Evolutionary conservation across 2,329 filamentous ascomycete species (phyloP).

Genomic region (Colletotrichum acutatum): DNA sequence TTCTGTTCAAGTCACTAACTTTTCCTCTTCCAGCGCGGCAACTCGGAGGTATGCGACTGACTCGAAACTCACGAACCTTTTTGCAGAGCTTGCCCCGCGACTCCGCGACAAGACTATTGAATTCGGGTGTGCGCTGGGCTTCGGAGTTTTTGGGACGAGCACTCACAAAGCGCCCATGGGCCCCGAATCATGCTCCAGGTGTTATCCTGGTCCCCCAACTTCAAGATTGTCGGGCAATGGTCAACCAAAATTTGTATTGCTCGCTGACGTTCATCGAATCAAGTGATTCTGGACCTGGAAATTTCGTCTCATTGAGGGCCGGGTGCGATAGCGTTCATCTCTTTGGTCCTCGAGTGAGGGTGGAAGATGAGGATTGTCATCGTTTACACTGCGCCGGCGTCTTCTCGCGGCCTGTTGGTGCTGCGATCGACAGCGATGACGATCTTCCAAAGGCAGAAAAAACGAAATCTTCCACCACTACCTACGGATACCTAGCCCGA

Average conservation of each 20-base stretch:
- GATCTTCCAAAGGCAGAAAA: no score
- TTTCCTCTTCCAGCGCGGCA: conserved; percentile 4
- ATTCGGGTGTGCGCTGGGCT: not conserved
- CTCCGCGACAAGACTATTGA: not conserved
- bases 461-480: no score
- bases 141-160: not conserved
- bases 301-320: not conserved
- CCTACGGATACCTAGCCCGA: no score
- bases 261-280: not conserved
- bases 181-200: conserved; percentile 19
- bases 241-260: not conserved
- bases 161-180: not conserved
- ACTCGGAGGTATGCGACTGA: conserved; percentile 13
- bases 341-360: not conserved
- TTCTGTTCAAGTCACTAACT: conserved; percentile 3
- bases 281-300: conserved; percentile 1
- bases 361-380: not conserved
- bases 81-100: conserved; percentile 5
- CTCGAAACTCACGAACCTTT: conserved; percentile 13
- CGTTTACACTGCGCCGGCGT: not conserved
- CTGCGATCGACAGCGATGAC: not conserved
- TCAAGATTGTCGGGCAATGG: not conserved
- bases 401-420: not conserved
- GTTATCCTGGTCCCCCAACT: not conserved
- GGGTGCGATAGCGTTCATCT: not conserved